Evolutionary conservation across 768 basidiomycete genomes (phyloP).

Genomic region (Suillus fuscotomentosus): DNA sequence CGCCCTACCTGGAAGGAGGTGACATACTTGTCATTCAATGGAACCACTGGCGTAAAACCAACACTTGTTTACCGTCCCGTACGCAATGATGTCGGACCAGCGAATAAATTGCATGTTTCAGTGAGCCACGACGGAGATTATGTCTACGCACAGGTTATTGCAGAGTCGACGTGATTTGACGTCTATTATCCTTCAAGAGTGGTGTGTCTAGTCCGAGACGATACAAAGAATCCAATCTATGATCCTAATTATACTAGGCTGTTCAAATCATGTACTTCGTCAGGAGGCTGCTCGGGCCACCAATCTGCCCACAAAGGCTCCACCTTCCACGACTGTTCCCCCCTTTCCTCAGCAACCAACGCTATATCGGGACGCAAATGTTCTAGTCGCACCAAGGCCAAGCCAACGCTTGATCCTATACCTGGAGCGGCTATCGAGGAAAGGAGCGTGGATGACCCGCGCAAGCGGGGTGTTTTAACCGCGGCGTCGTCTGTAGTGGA

Average conservation of each 20-base stretch:
- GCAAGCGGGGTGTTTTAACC: conserved; percentile 48
- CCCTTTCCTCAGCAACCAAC: conserved; percentile 29
- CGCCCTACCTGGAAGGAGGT: conserved; percentile 76
- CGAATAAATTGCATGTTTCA: conserved; percentile 53
- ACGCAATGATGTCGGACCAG: not conserved
- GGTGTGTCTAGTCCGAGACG: conserved; percentile 4
- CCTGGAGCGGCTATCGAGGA: conserved; percentile 41
- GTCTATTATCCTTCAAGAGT: not conserved
- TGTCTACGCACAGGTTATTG: conserved; percentile 64
- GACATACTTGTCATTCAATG: conserved; percentile 40
- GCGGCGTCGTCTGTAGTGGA: conserved; percentile 28
- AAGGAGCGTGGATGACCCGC: conserved; percentile 76
- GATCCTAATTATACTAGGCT: conserved; percentile 7
- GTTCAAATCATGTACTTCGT: conserved; percentile 18
- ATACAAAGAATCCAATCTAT: not conserved
- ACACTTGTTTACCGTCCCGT: conserved; percentile 30
- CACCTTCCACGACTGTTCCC: conserved; percentile 37
- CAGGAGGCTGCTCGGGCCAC: conserved; percentile 44
- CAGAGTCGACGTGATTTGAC: conserved; percentile 36
- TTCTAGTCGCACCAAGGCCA: conserved; percentile 81
- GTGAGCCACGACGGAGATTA: conserved; percentile 85
- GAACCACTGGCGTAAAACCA: conserved; percentile 40
- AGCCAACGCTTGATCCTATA: conserved; percentile 49
- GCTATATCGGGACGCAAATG: conserved; percentile 40
- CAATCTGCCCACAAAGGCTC: conserved; percentile 68